phyloP scores from a whole-genome alignment of 345 rosid genomes.

The Corymbia maculata region DNA sequence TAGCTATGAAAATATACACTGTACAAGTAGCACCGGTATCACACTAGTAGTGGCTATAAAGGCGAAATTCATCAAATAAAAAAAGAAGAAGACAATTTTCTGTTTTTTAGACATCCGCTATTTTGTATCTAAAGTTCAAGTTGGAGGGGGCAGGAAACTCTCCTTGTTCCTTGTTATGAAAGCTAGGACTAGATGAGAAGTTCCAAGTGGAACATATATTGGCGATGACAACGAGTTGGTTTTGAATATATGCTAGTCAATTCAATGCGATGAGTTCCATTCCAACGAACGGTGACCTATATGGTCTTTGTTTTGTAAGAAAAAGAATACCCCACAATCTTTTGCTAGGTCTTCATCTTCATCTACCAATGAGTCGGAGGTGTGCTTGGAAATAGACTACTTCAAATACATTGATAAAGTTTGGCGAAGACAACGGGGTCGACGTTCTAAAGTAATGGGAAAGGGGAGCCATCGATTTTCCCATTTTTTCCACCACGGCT shows the following conservation, averaged over 20 bases:
- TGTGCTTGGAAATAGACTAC: neutral
- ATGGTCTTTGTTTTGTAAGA: neutral
- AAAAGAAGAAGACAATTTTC: neutral
- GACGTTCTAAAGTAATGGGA: neutral
- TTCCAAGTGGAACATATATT: neutral
- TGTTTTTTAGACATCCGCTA: neutral
- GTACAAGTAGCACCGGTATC: neutral
- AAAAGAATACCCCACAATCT: neutral
- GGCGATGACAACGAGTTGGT: neutral
- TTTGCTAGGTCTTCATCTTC: neutral
- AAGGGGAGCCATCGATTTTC: neutral
- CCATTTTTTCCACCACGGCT: neutral
- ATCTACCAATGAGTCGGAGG: neutral
- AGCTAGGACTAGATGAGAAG: neutral
- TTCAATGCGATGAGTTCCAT: neutral
- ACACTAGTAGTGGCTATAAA: accelerated
- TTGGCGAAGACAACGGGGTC: neutral
- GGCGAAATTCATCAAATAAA: neutral
- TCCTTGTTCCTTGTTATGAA: neutral
- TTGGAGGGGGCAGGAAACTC: neutral
- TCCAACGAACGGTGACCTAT: accelerated
- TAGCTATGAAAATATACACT: neutral
- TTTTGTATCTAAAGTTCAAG: too few species aligned
- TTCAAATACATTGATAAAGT: neutral
- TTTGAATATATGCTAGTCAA: accelerated